Conservation (phyloP, 1,284 basidiomycete genomes). For the Puccinia horiana region DNA sequence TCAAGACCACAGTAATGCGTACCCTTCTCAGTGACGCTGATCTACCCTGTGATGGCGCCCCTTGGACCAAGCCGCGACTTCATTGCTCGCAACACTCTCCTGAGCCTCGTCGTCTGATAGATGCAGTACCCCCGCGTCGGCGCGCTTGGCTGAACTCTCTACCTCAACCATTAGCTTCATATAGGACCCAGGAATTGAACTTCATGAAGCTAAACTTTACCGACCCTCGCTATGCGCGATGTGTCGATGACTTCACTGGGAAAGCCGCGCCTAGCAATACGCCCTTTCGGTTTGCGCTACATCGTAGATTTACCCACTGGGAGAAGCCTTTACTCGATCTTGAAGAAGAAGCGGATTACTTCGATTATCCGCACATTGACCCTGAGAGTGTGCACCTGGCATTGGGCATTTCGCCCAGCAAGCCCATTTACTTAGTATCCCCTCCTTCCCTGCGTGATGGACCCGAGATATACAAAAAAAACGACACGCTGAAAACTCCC, state of each 20-base stretch:
- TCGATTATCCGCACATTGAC: conserved; percentile 23
- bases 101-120: conserved; percentile 21
- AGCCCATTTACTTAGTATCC: not conserved
- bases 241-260: conserved; percentile 61
- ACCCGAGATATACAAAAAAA: not conserved
- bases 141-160: conserved; percentile 54
- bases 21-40: conserved; percentile 16
- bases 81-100: not conserved
- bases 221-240: conserved; percentile 61
- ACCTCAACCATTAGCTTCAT: conserved; percentile 56
- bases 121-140: conserved; percentile 56
- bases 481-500: not conserved
- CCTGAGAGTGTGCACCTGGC: not conserved
- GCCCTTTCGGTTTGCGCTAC: conserved; percentile 59
- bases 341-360: conserved; percentile 34
- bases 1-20: conserved; percentile 10
- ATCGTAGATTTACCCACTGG: conserved; percentile 52
- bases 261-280: conserved; percentile 60
- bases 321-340: conserved; percentile 1
- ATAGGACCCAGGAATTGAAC: conserved; percentile 61
- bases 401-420: conserved; percentile 2
- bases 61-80: conserved; percentile 28
- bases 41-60: conserved; percentile 10
- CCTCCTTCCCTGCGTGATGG: not conserved
- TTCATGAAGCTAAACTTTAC: conserved; percentile 62